Evolutionary conservation across 768 basidiomycete species (phyloP).

Genomic region (Galerina sulciceps): DNA sequence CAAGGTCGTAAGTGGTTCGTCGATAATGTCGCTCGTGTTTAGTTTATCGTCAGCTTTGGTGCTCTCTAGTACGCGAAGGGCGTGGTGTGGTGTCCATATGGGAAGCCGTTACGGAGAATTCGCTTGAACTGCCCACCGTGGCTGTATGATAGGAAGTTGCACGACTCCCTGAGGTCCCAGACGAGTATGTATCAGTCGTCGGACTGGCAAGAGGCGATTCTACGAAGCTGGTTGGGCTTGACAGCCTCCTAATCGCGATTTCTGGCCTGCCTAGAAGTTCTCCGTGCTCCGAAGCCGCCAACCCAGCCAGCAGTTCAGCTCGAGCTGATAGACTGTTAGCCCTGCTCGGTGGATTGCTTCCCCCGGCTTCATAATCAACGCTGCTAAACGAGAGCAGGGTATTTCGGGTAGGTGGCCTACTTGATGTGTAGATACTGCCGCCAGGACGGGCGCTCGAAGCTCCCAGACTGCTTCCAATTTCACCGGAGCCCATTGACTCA

Average conservation of each 20-base stretch:
- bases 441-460: constrained; percentile 17
- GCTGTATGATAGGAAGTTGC: constrained; percentile 30
- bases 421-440: constrained; percentile 27
- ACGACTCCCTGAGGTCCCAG: constrained; percentile 21
- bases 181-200: constrained; percentile 15
- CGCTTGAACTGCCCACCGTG: constrained; percentile 17
- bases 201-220: constrained; percentile 11
- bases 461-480: constrained; percentile 41
- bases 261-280: constrained; percentile 30
- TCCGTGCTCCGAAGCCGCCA: constrained; percentile 34
- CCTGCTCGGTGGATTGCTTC: constrained; percentile 40
- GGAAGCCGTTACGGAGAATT: constrained; percentile 6
- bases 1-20: too few relatives aligned
- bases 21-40: neutral
- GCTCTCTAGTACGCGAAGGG: neutral
- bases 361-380: constrained; percentile 26
- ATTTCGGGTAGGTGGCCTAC: constrained; percentile 45
- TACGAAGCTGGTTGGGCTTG: constrained; percentile 19
- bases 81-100: neutral
- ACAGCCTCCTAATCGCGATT: constrained; percentile 9
- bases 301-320: constrained; percentile 31
- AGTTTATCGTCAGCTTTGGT: neutral
- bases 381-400: constrained; percentile 36
- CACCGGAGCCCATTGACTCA: constrained; percentile 74
- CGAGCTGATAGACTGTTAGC: constrained; percentile 35